Base-by-base conservation (phyloP, 2,329 filamentous ascomycete species). In the Tympanopsis confertula region DNA sequence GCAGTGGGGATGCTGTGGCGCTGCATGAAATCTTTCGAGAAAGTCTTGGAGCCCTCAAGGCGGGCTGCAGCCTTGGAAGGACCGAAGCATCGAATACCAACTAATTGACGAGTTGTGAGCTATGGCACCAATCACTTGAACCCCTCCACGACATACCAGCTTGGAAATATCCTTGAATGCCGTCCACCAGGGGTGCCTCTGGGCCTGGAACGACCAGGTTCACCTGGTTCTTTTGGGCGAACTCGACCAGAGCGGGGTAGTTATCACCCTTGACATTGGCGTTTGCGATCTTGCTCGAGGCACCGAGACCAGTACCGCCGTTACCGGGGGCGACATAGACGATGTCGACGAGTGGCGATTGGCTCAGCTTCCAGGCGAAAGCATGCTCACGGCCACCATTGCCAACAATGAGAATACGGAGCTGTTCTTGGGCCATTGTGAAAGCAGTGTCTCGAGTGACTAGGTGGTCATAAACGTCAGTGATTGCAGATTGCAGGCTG, bases 21-120 rank as follows among this genome's bases (percentile, higher is more conserved):
- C 59, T 83, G 81, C 91, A 96, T 98, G 55, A 96, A 96, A 59
- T 96, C 88, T 58, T 98, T 98, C 44, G 85, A 87, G 59, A 93
- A 96, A 10, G 89, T 85, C 68, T 98, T 98, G 64, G 85, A 93
- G 42, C 91, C 91, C 62, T 98, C 91, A 73, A 98, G 86, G 33
- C 75, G 74, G 14, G 91, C 88, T 17, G 91, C 89, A 36, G 77
- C 76, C 61, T 83, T 78, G 40, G 79, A 83, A 4, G 91, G 91
- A 2, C 89, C 91, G 53, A 95, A 96, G 59, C 78, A 82, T 48
- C 75, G 72, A 54, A 94, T 86, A 35, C 81, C 79, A 36, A 73
- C 80, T 38, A 61, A 57, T 33, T 18, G 30, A 33, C 7, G 10
- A 33, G n/a, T n/a, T n/a, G n/a, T n/a, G n/a, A n/a, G n/a, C n/a